These are phyloP conservation scores for Calonectria fujianensis DNA, from an alignment of 2,329 filamentous ascomycete genomes.

Conservation along the genomic window DNA sequence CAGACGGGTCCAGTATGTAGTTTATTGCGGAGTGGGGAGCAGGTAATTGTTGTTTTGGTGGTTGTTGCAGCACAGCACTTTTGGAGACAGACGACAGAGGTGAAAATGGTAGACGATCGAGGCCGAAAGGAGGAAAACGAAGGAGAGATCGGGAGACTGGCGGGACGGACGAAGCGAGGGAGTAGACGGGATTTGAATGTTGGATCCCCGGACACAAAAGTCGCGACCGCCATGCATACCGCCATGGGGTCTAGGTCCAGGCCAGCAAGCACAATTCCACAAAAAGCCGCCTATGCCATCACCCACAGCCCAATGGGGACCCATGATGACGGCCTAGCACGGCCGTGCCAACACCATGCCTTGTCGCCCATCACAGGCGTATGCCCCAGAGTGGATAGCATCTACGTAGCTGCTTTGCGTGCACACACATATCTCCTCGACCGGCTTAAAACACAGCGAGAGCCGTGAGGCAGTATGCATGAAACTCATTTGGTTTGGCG, in stretches of 20 bases:
- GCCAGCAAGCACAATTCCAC: conserved; percentile 25
- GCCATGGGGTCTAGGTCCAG: conserved; percentile 27
- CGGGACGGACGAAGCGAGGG: conserved; percentile 22
- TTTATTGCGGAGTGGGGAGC: conserved; percentile 19
- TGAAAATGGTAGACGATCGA: neutral
- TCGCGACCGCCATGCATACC: conserved; percentile 25
- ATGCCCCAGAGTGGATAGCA: conserved; percentile 23
- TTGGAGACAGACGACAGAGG: conserved; percentile 5
- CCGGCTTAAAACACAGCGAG: neutral
- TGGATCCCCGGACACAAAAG: conserved; percentile 33
- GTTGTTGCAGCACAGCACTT: conserved; percentile 5
- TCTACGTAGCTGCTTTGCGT: conserved; percentile 13
- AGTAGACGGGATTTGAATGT: conserved; percentile 39
- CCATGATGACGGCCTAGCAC: conserved; percentile 21
- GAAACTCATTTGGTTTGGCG: conserved; percentile 33
- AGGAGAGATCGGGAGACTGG: conserved; percentile 21
- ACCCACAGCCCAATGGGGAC: conserved; percentile 17
- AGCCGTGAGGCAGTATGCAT: conserved; percentile 16
- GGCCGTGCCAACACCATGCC: conserved; percentile 30
- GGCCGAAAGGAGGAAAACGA: conserved; percentile 4
- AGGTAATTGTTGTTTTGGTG: conserved; percentile 1
- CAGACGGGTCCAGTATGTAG: conserved; percentile 10
- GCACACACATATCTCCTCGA: conserved; percentile 2
- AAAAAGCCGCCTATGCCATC: conserved; percentile 15
- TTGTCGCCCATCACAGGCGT: conserved; percentile 24